phyloP scores from a whole-genome alignment of 1,284 basidiomycete species.

The Erythrobasidium hasegawianum region DNA sequence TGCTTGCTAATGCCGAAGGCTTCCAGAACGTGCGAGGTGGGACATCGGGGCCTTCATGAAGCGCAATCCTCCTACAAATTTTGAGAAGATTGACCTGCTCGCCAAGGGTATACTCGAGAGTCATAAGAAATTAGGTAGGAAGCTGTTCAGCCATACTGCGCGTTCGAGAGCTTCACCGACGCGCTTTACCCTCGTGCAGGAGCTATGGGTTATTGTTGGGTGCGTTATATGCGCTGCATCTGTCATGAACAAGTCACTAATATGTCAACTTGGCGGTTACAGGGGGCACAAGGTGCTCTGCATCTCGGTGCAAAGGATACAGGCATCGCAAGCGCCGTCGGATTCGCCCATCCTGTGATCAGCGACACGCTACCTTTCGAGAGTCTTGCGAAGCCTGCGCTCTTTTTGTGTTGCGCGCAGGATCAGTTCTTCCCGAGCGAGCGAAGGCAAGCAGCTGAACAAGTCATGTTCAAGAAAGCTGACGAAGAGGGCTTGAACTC shows the following conservation, averaged over 20 bases:
- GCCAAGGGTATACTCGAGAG: no score
- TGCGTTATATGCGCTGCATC: no score
- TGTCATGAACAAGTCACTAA: no score
- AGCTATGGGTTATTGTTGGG: not conserved
- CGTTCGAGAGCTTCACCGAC: no score
- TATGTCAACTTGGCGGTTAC: no score
- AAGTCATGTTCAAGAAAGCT: constrained; percentile 3
- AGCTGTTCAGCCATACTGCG: no score
- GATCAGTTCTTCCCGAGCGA: constrained; percentile 10
- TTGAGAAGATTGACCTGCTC: no score
- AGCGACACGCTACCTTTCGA: constrained; percentile 6
- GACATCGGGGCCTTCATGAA: no score
- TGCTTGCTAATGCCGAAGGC: not conserved
- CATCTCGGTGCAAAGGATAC: not conserved
- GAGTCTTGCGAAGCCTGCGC: not conserved
- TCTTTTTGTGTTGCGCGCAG: not conserved
- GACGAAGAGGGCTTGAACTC: not conserved
- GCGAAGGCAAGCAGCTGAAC: not conserved
- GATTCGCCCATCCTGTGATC: constrained; percentile 4
- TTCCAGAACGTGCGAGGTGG: no score
- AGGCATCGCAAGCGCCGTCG: not conserved
- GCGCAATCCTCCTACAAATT: no score
- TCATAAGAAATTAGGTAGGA: no score
- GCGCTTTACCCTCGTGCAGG: no score
- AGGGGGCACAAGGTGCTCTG: constrained; percentile 7